Evolutionary conservation across 805 yeast genomes (phyloP).

Genomic region (Myxozyma mucilagina): DNA sequence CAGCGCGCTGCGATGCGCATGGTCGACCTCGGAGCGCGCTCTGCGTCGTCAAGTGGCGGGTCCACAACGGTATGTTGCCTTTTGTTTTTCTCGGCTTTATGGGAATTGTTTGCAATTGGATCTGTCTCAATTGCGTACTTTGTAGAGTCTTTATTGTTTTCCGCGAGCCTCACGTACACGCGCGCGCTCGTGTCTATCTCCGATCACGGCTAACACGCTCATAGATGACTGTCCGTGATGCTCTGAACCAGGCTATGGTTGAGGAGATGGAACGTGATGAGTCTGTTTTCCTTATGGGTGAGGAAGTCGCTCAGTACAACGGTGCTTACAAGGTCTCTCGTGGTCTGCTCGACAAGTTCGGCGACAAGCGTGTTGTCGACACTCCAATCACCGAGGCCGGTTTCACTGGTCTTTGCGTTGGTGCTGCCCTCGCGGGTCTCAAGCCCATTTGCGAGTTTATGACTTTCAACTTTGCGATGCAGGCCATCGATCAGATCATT

Average conservation of each 20-base stretch:
- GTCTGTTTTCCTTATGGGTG: constrained; percentile 93
- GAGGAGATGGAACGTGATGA: constrained; percentile 97
- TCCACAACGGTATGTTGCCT: constrained; percentile 36
- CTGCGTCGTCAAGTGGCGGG: constrained; percentile 39
- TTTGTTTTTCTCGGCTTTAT: not conserved
- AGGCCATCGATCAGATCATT: constrained; percentile 96
- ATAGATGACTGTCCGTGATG: constrained; percentile 91
- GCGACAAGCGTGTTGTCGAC: constrained; percentile 89
- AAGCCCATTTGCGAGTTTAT: constrained; percentile 97
- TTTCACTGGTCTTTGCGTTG: constrained; percentile 90
- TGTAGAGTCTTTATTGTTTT: not conserved
- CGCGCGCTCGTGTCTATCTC: not conserved
- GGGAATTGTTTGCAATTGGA: not conserved
- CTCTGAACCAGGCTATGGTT: constrained; percentile 89
- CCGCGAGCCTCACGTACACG: not conserved
- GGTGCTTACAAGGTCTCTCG: constrained; percentile 98
- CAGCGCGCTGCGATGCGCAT: constrained; percentile 39
- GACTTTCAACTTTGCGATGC: constrained; percentile 99
- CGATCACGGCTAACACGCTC: not conserved
- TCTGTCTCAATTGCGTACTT: not conserved
- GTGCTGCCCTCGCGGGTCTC: constrained; percentile 94
- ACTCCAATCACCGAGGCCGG: constrained; percentile 99
- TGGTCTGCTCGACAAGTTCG: constrained; percentile 92
- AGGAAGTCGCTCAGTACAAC: constrained; percentile 98
- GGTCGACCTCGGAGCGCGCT: constrained; percentile 34